A percentile compares a stretch with the other conserved stretches of the same genome.
phyloP scores from a whole-genome alignment of 2,329 filamentous ascomycete genomes.

The Cyclaneusma minus region DNA sequence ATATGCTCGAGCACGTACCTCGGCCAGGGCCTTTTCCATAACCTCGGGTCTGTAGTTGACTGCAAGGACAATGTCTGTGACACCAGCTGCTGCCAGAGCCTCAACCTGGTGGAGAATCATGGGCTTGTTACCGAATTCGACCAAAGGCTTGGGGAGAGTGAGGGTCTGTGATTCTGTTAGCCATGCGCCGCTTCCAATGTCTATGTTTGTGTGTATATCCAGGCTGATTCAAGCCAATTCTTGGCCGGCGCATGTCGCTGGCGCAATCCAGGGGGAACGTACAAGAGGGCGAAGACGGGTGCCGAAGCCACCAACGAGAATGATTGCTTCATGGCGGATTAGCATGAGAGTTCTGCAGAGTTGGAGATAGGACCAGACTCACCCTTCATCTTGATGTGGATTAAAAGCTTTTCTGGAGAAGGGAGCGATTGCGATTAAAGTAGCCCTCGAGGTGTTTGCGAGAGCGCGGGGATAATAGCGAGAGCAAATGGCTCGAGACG shows the following conservation, averaged over 20 bases:
- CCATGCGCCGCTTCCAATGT: constrained; percentile 1
- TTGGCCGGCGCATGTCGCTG: constrained; percentile 2
- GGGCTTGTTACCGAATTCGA: constrained; percentile 97
- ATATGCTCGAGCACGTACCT: constrained; percentile 41
- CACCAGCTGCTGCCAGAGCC: constrained; percentile 80
- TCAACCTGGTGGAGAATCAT: constrained; percentile 99
- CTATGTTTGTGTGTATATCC: constrained; percentile 1
- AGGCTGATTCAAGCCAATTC: constrained; percentile 11
- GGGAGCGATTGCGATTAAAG: no score
- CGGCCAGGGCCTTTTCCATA: constrained; percentile 86
- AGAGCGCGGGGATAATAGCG: no score
- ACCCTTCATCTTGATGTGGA: no score
- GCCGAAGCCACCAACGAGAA: constrained; percentile 98
- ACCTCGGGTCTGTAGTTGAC: constrained; percentile 98
- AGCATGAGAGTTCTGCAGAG: no score
- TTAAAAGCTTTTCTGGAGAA: no score
- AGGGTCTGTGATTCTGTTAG: constrained; percentile 51
- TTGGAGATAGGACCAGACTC: no score
- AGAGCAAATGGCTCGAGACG: no score
- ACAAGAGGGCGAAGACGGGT: constrained; percentile 93
- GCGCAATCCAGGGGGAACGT: constrained; percentile 24
- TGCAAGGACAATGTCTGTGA: constrained; percentile 92
- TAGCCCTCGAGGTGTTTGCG: no score
- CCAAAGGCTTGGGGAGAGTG: constrained; percentile 90
- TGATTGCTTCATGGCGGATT: constrained; percentile 50